Conservation (phyloP, 2,329 filamentous ascomycete genomes). For the Colletotrichum simmondsii region DNA sequence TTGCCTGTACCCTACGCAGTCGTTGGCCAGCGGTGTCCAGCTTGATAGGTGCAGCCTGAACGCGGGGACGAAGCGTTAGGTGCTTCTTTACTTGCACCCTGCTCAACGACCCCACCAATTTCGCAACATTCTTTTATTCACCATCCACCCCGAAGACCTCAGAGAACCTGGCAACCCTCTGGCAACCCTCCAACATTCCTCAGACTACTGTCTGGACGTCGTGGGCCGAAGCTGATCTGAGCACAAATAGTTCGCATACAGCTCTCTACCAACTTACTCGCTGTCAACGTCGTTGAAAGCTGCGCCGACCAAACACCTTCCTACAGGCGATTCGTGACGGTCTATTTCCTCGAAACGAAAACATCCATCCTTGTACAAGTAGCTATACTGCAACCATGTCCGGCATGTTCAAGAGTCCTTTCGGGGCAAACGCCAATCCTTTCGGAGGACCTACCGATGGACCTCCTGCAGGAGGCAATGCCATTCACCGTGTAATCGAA, state of each 20-base stretch:
- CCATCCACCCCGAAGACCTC: conserved; percentile 18
- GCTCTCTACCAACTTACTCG: conserved; percentile 66
- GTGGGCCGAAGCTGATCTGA: conserved; percentile 66
- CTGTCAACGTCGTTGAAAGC: conserved; percentile 75
- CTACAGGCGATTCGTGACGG: neutral
- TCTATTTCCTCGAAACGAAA: neutral
- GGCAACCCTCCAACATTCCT: conserved; percentile 6
- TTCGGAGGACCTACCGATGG: conserved; percentile 69
- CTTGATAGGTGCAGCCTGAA: conserved; percentile 12
- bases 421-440: conserved; percentile 76
- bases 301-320: conserved; percentile 73
- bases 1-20: neutral
- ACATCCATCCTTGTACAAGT: neutral
- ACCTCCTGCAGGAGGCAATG: conserved; percentile 42
- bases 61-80: conserved; percentile 7
- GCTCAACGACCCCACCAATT: conserved; percentile 30
- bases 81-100: conserved; percentile 11
- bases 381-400: conserved; percentile 68
- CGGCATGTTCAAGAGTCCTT: conserved; percentile 80
- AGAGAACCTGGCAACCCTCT: conserved; percentile 16
- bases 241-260: conserved; percentile 71
- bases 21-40: neutral
- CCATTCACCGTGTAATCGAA: conserved; percentile 73
- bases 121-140: conserved; percentile 33
- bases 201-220: conserved; percentile 45